A percentile compares a stretch with the other conserved stretches of the same genome.
These are phyloP conservation scores for Catharanthus roseus DNA, from an alignment of 257 asterid genomes.

Conservation along the genomic window DNA sequence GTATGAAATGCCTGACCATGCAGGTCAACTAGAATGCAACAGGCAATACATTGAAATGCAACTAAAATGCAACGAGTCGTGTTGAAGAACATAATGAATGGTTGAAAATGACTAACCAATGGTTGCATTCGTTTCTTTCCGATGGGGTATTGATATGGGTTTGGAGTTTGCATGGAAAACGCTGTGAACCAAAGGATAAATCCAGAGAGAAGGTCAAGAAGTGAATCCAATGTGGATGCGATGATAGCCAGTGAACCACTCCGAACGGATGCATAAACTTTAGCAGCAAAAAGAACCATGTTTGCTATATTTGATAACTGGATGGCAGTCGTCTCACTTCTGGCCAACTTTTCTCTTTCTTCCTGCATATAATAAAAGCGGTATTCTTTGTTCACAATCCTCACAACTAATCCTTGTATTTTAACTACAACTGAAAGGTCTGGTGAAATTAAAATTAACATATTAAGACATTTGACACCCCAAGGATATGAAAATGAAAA, in stretches of 20 bases:
- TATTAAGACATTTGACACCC: not conserved
- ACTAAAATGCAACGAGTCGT: not conserved
- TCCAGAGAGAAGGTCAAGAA: conserved; percentile 51
- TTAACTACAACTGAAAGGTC: not conserved
- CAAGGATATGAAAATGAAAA: not conserved
- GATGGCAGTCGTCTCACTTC: conserved; percentile 46
- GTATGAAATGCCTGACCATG: not conserved
- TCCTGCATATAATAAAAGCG: conserved; percentile 29
- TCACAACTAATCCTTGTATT: not conserved
- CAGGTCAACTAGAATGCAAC: not conserved
- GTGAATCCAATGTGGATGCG: conserved; percentile 52
- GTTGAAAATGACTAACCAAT: conserved; percentile 36
- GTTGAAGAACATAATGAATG: not conserved
- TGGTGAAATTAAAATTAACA: not conserved
- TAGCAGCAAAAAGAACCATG: conserved; percentile 50
- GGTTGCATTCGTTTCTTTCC: conserved; percentile 63
- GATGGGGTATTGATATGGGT: conserved; percentile 49
- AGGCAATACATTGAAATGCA: too few relatives aligned
- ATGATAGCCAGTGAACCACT: conserved; percentile 53
- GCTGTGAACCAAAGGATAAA: conserved; percentile 55
- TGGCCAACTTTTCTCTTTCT: conserved; percentile 42
- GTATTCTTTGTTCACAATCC: not conserved
- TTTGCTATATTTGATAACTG: conserved; percentile 48
- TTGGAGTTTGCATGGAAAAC: conserved; percentile 47
- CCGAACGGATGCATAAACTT: conserved; percentile 44